Base-by-base conservation (phyloP, 106 monocot species). In the Acorus gramineus region DNA sequence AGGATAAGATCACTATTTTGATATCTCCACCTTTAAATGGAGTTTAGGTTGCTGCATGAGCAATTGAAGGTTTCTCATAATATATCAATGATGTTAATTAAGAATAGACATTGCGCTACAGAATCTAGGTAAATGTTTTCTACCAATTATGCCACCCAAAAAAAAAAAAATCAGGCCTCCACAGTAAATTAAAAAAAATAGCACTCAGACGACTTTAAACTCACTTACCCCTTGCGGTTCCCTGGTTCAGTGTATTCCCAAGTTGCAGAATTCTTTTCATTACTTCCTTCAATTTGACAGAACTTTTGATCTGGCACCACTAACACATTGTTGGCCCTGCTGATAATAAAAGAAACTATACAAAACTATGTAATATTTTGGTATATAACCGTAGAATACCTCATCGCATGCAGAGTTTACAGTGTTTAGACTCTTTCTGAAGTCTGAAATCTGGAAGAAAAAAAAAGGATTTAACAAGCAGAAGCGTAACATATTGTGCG, bases 261-360 rank as follows among this genome's bases (percentile, higher is more conserved):
- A 93, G 85, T 67, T 61, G 66, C 6, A 93, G 66, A 81, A 93
- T 93, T 73, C 73, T 93, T 77, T 93, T 89, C 93, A 93, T 86
- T 53, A 93, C 81, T 60, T 86, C 93, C 74, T 89, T 93, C 49
- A 93, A 66, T 73, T 93, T 93, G 57, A 84, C 75, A 75, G 93
- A 93, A 63, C 73, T 79, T 63, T 89, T 64, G 50, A 93, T 63
- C 93, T 93, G 81, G 57, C 44, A 68, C 28, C 28, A 28, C 1
- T 28, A 47, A 14, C 44, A 65, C 42, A 50, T 4, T 50, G 12
- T 49, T 68, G 44, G 46, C 3, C 44, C 2, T 11, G 12, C 8
- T 5, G 57, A 43, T 14, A 57, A 28, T 55, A 57, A 48, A 12
- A 48, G 58, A 58, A 43, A 42, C 4, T 42, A 56, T 28, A 6